Conservation (phyloP, 192 early-diverging fungal species). For the Coemansia biformis region DNA sequence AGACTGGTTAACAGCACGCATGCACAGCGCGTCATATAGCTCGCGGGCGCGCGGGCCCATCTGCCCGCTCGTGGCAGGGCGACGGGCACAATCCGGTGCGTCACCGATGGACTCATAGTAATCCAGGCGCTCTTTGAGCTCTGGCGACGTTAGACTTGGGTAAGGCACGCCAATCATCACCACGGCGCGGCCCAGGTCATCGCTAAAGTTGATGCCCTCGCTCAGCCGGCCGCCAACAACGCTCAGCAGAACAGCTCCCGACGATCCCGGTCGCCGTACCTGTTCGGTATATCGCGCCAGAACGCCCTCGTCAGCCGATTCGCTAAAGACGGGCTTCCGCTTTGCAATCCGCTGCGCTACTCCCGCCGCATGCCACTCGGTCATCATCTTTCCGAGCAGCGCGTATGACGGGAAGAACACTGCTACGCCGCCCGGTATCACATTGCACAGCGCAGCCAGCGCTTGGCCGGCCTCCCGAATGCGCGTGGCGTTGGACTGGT, state of each 20-base stretch:
- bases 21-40: conserved; percentile 87
- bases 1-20: conserved; percentile 89
- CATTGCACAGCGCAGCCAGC: conserved; percentile 62
- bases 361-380: conserved; percentile 51
- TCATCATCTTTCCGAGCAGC: conserved; percentile 60
- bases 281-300: conserved; percentile 57
- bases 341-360: conserved; percentile 51
- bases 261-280: conserved; percentile 29
- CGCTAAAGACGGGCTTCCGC: conserved; percentile 70
- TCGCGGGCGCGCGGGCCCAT: conserved; percentile 49
- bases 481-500: conserved; percentile 15
- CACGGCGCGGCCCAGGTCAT: conserved; percentile 75
- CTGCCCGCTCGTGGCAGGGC: too few species aligned
- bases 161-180: conserved; percentile 89
- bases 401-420: conserved; percentile 83
- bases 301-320: conserved; percentile 56
- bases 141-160: conserved; percentile 69
- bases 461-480: conserved; percentile 68
- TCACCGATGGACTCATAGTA: conserved; percentile 33
- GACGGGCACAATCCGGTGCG: neutral
- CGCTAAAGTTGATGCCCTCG: conserved; percentile 91
- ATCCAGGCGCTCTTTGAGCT: conserved; percentile 57
- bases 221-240: conserved; percentile 90
- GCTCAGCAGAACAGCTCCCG: conserved; percentile 75
- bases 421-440: conserved; percentile 80